Evolutionary conservation across 176 grass and related monocot genomes (phyloP).

Genomic region (Canna indica): DNA sequence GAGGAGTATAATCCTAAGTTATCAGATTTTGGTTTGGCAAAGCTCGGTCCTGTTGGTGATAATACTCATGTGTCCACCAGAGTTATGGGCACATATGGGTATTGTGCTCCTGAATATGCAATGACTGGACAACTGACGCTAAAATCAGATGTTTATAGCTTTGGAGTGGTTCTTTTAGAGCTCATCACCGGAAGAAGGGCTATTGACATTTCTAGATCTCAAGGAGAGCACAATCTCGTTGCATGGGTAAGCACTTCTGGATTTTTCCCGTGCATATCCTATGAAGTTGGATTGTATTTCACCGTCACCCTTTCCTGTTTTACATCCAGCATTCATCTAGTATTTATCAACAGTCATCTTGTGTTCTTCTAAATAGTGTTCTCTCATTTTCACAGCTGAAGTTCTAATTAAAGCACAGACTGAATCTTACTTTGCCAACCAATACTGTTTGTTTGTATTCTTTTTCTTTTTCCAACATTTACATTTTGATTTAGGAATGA

Average conservation of each 20-base stretch:
- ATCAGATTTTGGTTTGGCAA: slow-evolving; percentile 11
- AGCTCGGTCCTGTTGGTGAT: slow-evolving; percentile 9
- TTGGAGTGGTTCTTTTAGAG: slow-evolving; percentile 10
- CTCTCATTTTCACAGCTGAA: not conserved
- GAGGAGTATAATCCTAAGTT: slow-evolving; percentile 12
- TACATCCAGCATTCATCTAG: not conserved
- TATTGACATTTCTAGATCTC: slow-evolving; percentile 5
- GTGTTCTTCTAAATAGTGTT: not conserved
- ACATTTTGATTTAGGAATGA: not conserved
- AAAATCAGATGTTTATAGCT: slow-evolving; percentile 9
- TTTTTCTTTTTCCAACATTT: too few species aligned
- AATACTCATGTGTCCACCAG: slow-evolving; percentile 13
- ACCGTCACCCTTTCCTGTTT: not conserved
- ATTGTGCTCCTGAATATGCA: slow-evolving; percentile 9
- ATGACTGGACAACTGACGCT: slow-evolving; percentile 8
- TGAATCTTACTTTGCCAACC: too few species aligned
- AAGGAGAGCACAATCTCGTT: slow-evolving; percentile 9
- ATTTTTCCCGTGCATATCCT: not conserved
- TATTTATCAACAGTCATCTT: not conserved
- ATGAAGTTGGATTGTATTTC: not conserved
- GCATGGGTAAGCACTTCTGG: not conserved
- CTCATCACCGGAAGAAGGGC: slow-evolving; percentile 10
- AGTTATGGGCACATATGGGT: slow-evolving; percentile 13
- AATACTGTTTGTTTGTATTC: too few species aligned
- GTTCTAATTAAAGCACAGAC: not conserved